Conservation (phyloP, 1,284 basidiomycete genomes). For the Neonothopanus nambi region DNA sequence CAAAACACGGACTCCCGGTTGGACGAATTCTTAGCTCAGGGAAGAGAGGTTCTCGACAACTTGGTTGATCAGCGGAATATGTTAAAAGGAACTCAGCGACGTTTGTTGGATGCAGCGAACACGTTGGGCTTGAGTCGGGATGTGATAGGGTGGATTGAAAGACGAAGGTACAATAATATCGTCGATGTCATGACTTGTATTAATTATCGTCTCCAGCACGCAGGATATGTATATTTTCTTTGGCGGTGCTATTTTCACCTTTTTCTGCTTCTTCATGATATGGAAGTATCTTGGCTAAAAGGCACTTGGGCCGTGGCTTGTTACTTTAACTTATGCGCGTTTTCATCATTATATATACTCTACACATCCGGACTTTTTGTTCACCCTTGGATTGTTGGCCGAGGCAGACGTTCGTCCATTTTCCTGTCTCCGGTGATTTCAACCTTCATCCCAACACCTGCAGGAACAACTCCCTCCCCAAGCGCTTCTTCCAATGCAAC, state of each 20-base stretch:
- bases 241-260: constrained; percentile 80
- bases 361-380: not conserved
- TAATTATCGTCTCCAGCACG: constrained; percentile 49
- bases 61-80: constrained; percentile 89
- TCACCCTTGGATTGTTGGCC: constrained; percentile 7
- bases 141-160: constrained; percentile 95
- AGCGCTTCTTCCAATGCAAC: constrained; percentile 65
- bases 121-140: constrained; percentile 89
- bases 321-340: not conserved
- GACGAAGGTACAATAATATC: constrained; percentile 77
- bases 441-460: constrained; percentile 70
- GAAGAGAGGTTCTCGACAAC: constrained; percentile 86
- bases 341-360: not conserved
- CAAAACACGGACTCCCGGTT: constrained; percentile 78
- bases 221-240: constrained; percentile 94
- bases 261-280: constrained; percentile 89
- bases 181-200: not conserved
- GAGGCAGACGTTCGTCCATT: constrained; percentile 38
- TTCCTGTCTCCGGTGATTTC: constrained; percentile 46
- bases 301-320: not conserved
- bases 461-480: constrained; percentile 74
- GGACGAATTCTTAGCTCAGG: constrained; percentile 90
- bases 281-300: constrained; percentile 83
- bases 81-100: constrained; percentile 86
- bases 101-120: constrained; percentile 86